Evolutionary conservation across 495 filamentous ascomycete species (phyloP).

Genomic region (Xanthoparmelia taractica): DNA sequence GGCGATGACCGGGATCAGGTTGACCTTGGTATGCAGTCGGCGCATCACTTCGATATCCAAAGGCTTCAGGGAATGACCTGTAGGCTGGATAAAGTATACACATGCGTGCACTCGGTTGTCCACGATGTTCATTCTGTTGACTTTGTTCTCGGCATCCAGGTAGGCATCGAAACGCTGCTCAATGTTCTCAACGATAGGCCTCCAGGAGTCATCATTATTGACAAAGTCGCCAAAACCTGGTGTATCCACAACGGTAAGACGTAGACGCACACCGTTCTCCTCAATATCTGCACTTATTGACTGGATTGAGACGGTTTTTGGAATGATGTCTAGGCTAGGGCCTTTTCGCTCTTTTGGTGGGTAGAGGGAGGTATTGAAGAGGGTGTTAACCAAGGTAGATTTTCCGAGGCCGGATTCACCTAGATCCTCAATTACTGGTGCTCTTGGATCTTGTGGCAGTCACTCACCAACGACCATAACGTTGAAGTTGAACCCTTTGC

Average conservation of each 20-base stretch:
- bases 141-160: constrained; percentile 98
- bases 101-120: constrained; percentile 98
- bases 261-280: constrained; percentile 96
- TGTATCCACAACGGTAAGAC: constrained; percentile 93
- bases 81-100: constrained; percentile 99
- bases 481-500: constrained; percentile 99
- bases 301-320: constrained; percentile 98
- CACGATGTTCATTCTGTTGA: constrained; percentile 98
- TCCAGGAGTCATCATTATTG: constrained; percentile 99
- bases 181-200: constrained; percentile 98
- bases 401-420: constrained; percentile 99
- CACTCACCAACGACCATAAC: constrained; percentile 97
- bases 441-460: constrained; percentile 26
- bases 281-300: constrained; percentile 98
- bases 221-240: constrained; percentile 98
- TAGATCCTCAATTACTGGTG: constrained; percentile 34
- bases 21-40: constrained; percentile 98
- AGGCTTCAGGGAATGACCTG: constrained; percentile 97
- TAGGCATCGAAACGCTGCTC: constrained; percentile 98
- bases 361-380: constrained; percentile 99
- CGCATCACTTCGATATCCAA: constrained; percentile 99
- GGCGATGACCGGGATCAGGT: constrained; percentile 97
- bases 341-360: constrained; percentile 96
- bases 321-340: constrained; percentile 93
- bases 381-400: constrained; percentile 96